Conservation (phyloP, 805 yeast genomes). For the Yamadazyma nakazawae region DNA sequence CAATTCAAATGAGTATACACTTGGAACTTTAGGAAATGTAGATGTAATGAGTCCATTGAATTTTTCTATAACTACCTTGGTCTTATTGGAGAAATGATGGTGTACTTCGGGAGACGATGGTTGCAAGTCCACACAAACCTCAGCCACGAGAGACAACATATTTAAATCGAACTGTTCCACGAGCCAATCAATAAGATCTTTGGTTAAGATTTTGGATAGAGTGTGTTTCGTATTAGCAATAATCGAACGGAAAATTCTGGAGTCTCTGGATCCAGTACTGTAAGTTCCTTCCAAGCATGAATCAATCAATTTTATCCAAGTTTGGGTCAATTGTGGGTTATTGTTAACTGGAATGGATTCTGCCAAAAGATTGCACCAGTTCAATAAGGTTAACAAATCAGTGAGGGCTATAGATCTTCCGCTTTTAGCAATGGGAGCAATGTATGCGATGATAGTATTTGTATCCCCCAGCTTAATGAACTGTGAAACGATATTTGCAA, state of each 20-base stretch:
- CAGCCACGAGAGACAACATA: slow-evolving; percentile 9
- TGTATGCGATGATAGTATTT: slow-evolving; percentile 39
- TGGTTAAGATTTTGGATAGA: slow-evolving; percentile 1
- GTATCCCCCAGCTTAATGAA: slow-evolving; percentile 27
- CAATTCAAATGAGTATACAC: slow-evolving; percentile 27
- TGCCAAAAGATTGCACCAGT: slow-evolving; percentile 39
- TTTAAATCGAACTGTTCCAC: slow-evolving; percentile 7
- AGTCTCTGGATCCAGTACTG: slow-evolving; percentile 2
- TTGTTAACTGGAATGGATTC: neutral
- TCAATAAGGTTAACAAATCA: slow-evolving; percentile 54
- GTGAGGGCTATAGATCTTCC: slow-evolving; percentile 42
- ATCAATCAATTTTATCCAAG: slow-evolving; percentile 1
- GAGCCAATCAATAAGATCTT: slow-evolving; percentile 6
- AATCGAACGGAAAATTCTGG: slow-evolving; percentile 24
- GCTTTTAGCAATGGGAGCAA: slow-evolving; percentile 19
- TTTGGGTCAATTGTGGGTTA: neutral
- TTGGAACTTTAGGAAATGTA: slow-evolving; percentile 37
- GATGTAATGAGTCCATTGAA: neutral
- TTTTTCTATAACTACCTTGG: neutral
- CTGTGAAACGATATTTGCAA: slow-evolving; percentile 32
- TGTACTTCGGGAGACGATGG: slow-evolving; percentile 14
- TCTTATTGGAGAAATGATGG: slow-evolving; percentile 4
- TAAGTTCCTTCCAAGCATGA: slow-evolving; percentile 16
- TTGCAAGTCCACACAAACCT: slow-evolving; percentile 12
- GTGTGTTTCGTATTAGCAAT: slow-evolving; percentile 27